Evolutionary conservation across 768 basidiomycete genomes (phyloP).

Genomic region (Omphalotus guepiniiformis): DNA sequence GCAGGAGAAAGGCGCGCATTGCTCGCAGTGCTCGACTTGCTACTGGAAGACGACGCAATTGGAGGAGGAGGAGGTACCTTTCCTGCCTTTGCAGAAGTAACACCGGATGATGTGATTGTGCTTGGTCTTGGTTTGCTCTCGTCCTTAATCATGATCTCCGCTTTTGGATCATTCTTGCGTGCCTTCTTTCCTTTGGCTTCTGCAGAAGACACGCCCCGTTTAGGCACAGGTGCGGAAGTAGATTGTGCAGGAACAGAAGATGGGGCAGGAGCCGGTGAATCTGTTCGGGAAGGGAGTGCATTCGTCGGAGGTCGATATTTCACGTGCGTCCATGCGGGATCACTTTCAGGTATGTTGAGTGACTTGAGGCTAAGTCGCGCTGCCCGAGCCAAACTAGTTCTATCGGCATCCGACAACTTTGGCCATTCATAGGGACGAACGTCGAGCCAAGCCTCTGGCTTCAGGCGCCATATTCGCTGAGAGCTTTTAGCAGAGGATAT

Average conservation of each 20-base stretch:
- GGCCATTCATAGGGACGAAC: constrained; percentile 67
- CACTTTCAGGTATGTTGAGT: constrained; percentile 53
- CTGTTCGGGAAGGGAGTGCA: constrained; percentile 9
- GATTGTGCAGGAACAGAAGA: constrained; percentile 12
- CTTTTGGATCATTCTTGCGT: constrained; percentile 36
- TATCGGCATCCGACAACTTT: constrained; percentile 43
- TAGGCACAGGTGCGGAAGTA: constrained; percentile 23
- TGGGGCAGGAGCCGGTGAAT: constrained; percentile 10
- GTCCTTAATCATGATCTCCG: constrained; percentile 45
- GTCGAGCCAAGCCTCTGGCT: constrained; percentile 56
- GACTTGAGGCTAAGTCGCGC: constrained; percentile 45
- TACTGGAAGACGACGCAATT: not conserved
- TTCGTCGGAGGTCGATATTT: constrained; percentile 23
- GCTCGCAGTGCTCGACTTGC: constrained; percentile 11
- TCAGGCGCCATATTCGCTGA: constrained; percentile 47
- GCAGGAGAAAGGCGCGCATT: constrained; percentile 7
- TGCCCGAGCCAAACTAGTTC: constrained; percentile 44
- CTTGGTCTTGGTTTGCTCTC: constrained; percentile 33
- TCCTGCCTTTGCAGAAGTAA: not conserved
- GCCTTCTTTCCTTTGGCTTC: constrained; percentile 45
- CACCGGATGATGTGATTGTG: constrained; percentile 10
- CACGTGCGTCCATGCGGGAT: constrained; percentile 62
- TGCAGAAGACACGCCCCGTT: constrained; percentile 43
- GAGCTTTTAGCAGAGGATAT: constrained; percentile 26
- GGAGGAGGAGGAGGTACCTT: not conserved